These are phyloP conservation scores for Cladosporium colombiae DNA, from an alignment of 2,329 filamentous ascomycete genomes.

Conservation along the genomic window DNA sequence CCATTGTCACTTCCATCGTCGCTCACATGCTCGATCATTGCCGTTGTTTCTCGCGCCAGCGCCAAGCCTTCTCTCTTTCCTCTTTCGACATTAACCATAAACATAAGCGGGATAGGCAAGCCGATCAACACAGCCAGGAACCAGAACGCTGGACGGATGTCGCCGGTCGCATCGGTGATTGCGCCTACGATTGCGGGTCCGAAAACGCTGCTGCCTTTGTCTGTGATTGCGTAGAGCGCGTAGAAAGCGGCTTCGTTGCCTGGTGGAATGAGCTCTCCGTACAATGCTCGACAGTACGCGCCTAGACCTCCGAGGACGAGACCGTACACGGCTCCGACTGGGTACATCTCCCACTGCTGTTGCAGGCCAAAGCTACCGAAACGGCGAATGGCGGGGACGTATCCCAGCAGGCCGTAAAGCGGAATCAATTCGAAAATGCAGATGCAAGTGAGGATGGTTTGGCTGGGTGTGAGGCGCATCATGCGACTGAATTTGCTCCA, in stretches of 20 bases:
- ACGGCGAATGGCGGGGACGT: constrained; percentile 73
- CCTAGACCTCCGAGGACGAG: constrained; percentile 91
- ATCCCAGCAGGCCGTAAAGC: constrained; percentile 84
- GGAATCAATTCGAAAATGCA: constrained; percentile 89
- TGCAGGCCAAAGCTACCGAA: constrained; percentile 84
- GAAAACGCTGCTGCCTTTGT: constrained; percentile 93
- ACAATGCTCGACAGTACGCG: constrained; percentile 88
- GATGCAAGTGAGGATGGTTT: constrained; percentile 92
- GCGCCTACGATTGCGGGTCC: constrained; percentile 90
- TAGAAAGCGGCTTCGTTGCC: constrained; percentile 96
- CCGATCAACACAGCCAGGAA: constrained; percentile 86
- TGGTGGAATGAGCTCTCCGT: constrained; percentile 88
- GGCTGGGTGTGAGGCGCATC: constrained; percentile 71
- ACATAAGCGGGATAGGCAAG: constrained; percentile 80
- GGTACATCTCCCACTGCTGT: constrained; percentile 96
- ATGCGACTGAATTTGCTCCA: constrained; percentile 78
- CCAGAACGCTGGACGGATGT: constrained; percentile 71
- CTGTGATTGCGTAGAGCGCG: constrained; percentile 93
- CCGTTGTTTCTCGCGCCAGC: constrained; percentile 32
- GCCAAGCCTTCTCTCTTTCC: constrained; percentile 46
- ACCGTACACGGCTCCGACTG: constrained; percentile 85
- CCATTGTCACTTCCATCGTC: neutral
- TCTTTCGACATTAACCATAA: constrained; percentile 76
- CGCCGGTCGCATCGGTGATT: constrained; percentile 72
- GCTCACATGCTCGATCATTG: constrained; percentile 19